These are phyloP conservation scores for Termitomyces sp. DNA, from an alignment of 768 basidiomycete genomes.

Conservation along the genomic window DNA sequence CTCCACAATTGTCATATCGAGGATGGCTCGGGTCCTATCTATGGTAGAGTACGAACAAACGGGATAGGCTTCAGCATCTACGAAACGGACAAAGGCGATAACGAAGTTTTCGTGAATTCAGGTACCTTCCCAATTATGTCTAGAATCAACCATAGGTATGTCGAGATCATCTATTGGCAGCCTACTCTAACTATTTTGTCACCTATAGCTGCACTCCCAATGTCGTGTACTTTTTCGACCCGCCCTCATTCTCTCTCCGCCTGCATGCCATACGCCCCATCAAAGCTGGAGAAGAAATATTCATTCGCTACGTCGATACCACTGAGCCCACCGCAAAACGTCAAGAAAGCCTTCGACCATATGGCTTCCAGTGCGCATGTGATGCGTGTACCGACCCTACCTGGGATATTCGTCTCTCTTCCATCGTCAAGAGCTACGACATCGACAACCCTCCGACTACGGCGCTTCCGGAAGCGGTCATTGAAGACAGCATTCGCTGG, in stretches of 20 bases:
- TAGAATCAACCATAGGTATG: background rate
- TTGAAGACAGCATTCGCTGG: background rate
- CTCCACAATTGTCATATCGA: constrained; percentile 20
- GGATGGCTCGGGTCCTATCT: constrained; percentile 21
- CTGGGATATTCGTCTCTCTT: background rate
- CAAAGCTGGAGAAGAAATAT: constrained; percentile 1
- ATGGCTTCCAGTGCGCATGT: constrained; percentile 4
- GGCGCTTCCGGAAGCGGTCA: background rate
- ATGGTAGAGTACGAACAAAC: constrained; percentile 26
- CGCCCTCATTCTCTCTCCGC: background rate
- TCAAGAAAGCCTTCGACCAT: background rate
- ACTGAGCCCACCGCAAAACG: background rate
- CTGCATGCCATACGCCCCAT: background rate
- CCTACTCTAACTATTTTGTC: too few species aligned
- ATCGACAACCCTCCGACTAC: background rate
- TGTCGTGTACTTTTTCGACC: background rate
- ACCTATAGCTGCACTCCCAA: background rate
- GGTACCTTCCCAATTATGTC: background rate
- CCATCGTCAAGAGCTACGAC: background rate
- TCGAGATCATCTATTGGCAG: background rate
- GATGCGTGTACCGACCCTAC: background rate
- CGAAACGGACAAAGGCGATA: background rate
- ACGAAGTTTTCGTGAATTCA: background rate
- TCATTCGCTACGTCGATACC: background rate
- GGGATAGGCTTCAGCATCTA: constrained; percentile 8